phyloP scores from a whole-genome alignment of 208 protist genomes.

The Leishmania tropica region DNA sequence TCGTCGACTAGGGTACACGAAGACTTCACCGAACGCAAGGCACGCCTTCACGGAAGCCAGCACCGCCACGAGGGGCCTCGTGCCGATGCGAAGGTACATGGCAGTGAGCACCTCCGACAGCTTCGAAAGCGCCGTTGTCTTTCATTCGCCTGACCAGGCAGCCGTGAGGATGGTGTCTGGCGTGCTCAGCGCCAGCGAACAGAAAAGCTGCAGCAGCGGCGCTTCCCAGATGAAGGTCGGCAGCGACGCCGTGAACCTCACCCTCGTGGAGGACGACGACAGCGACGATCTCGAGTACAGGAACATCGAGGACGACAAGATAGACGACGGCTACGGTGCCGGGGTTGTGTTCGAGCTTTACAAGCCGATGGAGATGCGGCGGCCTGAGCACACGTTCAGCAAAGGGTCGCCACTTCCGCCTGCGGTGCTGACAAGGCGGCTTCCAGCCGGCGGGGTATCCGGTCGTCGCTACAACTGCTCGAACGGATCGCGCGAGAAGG shows the following conservation, averaged over 20 bases:
- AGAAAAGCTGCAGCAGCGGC: background rate
- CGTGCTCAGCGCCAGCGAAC: background rate
- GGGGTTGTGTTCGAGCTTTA: background rate
- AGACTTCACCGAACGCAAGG: background rate
- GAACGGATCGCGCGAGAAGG: constrained; percentile 3
- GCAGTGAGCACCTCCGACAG: background rate
- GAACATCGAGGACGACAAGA: background rate
- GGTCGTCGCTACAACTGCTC: no score
- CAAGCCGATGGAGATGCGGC: background rate
- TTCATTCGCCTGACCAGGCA: background rate
- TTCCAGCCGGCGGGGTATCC: background rate
- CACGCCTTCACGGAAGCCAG: background rate
- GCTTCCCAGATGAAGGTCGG: background rate
- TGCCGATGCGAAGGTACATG: background rate
- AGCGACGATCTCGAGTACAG: background rate
- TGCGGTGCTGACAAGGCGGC: background rate
- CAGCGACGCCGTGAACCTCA: background rate
- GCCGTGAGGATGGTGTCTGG: background rate
- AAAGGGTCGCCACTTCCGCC: constrained; percentile 2
- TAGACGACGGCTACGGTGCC: background rate
- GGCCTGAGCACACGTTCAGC: background rate
- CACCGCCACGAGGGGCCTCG: background rate
- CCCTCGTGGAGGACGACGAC: background rate
- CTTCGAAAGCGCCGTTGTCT: background rate
- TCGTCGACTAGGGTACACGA: background rate